phyloP scores from a whole-genome alignment of 192 early-diverging fungal genomes.

The Phycomyces blakesleeanus region DNA sequence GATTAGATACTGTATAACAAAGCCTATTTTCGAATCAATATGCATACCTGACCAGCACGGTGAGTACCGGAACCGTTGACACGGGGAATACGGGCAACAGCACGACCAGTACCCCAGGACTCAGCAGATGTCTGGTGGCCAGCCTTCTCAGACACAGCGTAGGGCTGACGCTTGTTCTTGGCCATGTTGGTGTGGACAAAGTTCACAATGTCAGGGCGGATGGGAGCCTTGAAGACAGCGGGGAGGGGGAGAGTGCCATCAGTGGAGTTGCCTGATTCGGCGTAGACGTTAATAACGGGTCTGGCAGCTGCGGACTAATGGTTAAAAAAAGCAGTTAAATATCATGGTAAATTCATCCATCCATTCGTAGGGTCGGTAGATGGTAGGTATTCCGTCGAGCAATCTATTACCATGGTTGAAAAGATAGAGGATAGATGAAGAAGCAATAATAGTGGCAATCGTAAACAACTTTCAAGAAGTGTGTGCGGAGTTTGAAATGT shows the following conservation, averaged over 20 bases:
- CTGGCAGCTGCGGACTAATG: slow-evolving; percentile 47
- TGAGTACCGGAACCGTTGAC: slow-evolving; percentile 94
- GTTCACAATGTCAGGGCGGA: slow-evolving; percentile 93
- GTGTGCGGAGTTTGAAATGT: too few species aligned
- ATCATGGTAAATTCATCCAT: too few species aligned
- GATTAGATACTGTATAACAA: too few species aligned
- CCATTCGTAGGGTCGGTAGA: too few species aligned
- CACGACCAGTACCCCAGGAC: slow-evolving; percentile 98
- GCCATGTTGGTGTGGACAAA: slow-evolving; percentile 96
- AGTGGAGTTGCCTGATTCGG: slow-evolving; percentile 71
- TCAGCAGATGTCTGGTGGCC: slow-evolving; percentile 98
- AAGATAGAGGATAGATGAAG: too few species aligned
- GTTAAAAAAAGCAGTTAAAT: too few species aligned
- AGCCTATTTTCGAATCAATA: too few species aligned
- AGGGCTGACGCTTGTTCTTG: slow-evolving; percentile 98
- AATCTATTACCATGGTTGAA: too few species aligned
- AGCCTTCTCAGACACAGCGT: slow-evolving; percentile 92
- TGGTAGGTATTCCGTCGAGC: too few species aligned
- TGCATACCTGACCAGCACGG: slow-evolving; percentile 77
- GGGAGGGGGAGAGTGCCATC: slow-evolving; percentile 79
- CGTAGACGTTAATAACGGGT: slow-evolving; percentile 90
- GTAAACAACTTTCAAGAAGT: too few species aligned
- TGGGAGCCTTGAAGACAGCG: slow-evolving; percentile 93
- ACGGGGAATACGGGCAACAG: slow-evolving; percentile 99
- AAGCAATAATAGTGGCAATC: too few species aligned